Base-by-base conservation (phyloP, 805 yeast species). In the Pichia cephalocereana region DNA sequence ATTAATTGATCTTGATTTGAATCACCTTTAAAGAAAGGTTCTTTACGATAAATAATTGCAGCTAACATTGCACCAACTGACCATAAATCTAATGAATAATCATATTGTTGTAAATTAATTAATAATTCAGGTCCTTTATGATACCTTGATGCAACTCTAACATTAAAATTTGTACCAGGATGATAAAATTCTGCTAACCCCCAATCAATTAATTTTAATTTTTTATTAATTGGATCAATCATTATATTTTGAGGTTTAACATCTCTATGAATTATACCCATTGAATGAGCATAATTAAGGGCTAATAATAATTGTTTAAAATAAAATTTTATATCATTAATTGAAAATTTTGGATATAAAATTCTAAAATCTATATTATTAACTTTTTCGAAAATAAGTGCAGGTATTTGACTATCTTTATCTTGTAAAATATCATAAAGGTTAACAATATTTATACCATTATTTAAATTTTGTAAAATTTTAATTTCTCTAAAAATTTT, bases 201-300 rank as follows among this genome's bases (percentile, higher is more conserved):
- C 96, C 96, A 89, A 69, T 89, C 96, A 54, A 89, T 89, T 48
- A 89, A 75, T 57, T 91, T 76, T 59, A 89, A 68, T 39, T 71
- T 69, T 55, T 74, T 76, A 42, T 62, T 64, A 27, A 72, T 68
- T 52, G 88, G 96, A 66, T 89, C 96, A 56, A 88, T 88, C 96
- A 88, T 88, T 41, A 88, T 87, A 61, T 88, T 88, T 65, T 88
- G 96, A 11, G 96, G 96, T 63, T 88, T 88, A 45, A 88, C 96
- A 66, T 88, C 96, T 63, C 96, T 74, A 66, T 88, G 96, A 83
- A 88, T 88, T 54, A 90, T 87, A 37, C 97, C 97, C 83, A 85
- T 85, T 7, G 95, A 84, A 69, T 90, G 97, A 47, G 87, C 83
- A 65, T 76, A 89, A 68, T 90, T 95, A 54, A 90, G 73, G 0